Base-by-base conservation (phyloP, 1,139 yeast genomes). In the Diutina scorzettiae region DNA sequence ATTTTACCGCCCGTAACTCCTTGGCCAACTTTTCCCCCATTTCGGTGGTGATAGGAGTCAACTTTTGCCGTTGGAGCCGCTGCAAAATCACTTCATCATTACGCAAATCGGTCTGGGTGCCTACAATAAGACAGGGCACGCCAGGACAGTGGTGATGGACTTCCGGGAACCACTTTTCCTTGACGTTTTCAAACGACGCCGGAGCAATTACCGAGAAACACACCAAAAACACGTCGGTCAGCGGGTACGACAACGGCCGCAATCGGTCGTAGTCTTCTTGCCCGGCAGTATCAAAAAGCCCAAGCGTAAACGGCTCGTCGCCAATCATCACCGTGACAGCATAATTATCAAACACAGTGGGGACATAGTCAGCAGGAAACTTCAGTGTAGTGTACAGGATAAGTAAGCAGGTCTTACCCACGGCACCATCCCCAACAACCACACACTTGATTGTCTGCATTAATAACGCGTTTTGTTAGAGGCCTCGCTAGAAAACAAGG, bases 321-420 rank as follows among this genome's bases (percentile, higher is more conserved):
- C 96, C 97, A 59, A 91, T 91, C 86, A 91, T 89, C 44, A 91
- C 97, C 2, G 97, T 89, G 43, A 91, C 98, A 11, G 97, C 97
- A 60, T 91, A 91, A 68, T 91, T 91, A 62, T 91, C 97, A 55
- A 57, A 57, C 39, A 83, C 94, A 5, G 95, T 84, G 44, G 95
- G 95, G 44, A 84, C 89, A 56, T 84, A 84, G 57, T 84, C 94
- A 41, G 86, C 85, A 19, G 95, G 95, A 59, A 84, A 84, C 54
- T 82, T 83, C 57, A 81, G 80, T 45, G 93, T 82, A 44, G 95
- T 84, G 60, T 84, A 84, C 46, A 96, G 86, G 57, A 89, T 91
- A 53, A 89, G 73, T 49, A 87, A 75, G 46, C 61, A 57, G 28
- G 61, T 57, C 47, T 55, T 87, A 54, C 96, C 96, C 51, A 87